These are phyloP conservation scores for Metarhizium brunneum DNA, from an alignment of 2,329 filamentous ascomycete genomes.

Conservation along the genomic window DNA sequence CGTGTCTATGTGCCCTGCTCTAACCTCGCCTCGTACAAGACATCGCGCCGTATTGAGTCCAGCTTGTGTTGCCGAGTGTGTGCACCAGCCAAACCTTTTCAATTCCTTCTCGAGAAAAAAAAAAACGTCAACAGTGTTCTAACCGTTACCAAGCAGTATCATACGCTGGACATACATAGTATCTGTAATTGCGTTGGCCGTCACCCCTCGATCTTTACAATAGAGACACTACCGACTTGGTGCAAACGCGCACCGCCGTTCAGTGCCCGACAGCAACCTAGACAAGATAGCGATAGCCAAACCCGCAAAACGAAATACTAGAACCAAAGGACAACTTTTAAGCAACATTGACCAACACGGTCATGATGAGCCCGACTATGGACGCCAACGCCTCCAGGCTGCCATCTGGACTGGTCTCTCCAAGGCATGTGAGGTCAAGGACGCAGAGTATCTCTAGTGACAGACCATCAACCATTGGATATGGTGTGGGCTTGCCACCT, in stretches of 20 bases:
- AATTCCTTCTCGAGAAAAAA: neutral
- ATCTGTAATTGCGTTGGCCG: neutral
- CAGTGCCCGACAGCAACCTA: neutral
- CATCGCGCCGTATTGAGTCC: neutral
- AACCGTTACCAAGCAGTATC: neutral
- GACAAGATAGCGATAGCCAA: neutral
- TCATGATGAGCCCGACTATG: conserved; percentile 9
- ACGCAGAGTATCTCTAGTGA: conserved; percentile 64
- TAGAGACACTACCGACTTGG: neutral
- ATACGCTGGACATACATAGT: neutral
- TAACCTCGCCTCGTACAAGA: neutral
- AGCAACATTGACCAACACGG: neutral
- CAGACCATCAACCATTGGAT: conserved; percentile 50
- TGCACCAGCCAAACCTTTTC: neutral
- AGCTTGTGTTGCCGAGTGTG: neutral
- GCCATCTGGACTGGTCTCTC: conserved; percentile 23
- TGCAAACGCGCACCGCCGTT: neutral
- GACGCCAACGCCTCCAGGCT: neutral
- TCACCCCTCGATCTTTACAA: neutral
- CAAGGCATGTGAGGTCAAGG: conserved; percentile 33
- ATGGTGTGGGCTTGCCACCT: conserved; percentile 57
- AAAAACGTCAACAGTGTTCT: neutral
- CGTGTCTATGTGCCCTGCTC: neutral
- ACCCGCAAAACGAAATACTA: neutral
- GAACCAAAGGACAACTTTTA: neutral